Base-by-base conservation (phyloP, 2,329 filamentous ascomycete genomes). In the Laburnicola sp. region DNA sequence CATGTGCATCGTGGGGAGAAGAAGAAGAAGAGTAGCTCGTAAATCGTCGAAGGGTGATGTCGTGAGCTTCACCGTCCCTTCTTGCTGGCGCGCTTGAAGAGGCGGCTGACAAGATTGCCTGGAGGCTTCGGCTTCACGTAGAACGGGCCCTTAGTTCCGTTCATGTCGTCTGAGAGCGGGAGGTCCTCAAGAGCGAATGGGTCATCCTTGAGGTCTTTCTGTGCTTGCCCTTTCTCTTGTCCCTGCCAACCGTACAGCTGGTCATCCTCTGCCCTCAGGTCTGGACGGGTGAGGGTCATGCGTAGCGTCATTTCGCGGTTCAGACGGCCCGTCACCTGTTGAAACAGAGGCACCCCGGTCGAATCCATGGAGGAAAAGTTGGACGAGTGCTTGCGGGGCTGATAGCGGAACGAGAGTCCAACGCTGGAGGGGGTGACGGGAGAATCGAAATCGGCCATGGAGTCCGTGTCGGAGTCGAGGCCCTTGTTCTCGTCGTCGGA, bases 241-340 rank as follows among this genome's bases (percentile, higher is more conserved):
- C 46, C 75, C 63, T 87, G 83, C 84, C 86, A 89, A 36, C 85
- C 85, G 63, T 91, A 89, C 11, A 89, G 80, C 54, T 86, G 80
- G 8, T 87, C 84, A 55, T 93, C 88, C 56, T 86, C 80, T 3
- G 86, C 86, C 36, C 91, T 86, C 41, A 97, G 80, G 68, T 97
- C 93, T 0, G 91, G 89, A 40, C 92, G 81, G 3, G 94, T 97
- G 48, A 97, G 81, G 0, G 93, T 97, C 91, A 97, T 96, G 42
- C 92, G 89, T 42, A 97, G 76, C 2, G 94, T 97, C 92, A 97
- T 97, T 72, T 97, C 92, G 30, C 92, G 83, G 48, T 84, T 87
- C 30, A 68, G 45, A 6, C 65, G 61, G 6, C 60, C 62, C 9
- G 51, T 46, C 30, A 57, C 55, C 8, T 59, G 56, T 16, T 66